Evolutionary conservation across 257 asterid species (phyloP), one percentile per base, ranked within the genome.

Genomic region (Catharanthus roseus): DNA sequence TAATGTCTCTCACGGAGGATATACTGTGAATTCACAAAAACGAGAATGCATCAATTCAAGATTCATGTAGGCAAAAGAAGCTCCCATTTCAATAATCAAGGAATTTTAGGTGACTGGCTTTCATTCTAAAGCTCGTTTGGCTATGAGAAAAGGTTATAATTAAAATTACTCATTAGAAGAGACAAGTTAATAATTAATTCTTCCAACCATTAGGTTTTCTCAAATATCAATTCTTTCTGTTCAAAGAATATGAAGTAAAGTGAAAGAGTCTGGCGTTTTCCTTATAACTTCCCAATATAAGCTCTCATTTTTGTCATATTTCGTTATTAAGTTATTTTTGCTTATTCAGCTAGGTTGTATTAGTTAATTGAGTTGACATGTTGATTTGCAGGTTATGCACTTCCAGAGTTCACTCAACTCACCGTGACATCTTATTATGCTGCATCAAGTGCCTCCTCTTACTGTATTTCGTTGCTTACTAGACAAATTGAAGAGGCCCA

Each of bases 401-500:
- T 92, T 75, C 98, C 98, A 11, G 78, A 71, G 80, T 88, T 92
- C 77, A 68, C 95, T 42, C 98, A 90, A 76, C 87, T 92, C 74
- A 82, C 86, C 4, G 88, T 92, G 81, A 79, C 92, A 63, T 87
- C 98, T 64, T 92, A 92, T 63, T 90, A 87, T 65, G 89, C 93
- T 74, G 84, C 96, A 63, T 90, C 97, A 78, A 90, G 95, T 76
- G 86, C 91, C 72, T 90, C 97, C 36, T 89, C 88, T 76, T 86
- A 86, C 64, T 89, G 93, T 31, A 77, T 90, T 56, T 90, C 97
- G 23, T 80, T 90, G 87, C 84, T 88, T 58, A 90, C 96, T 45
- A 83, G 95, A 77, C 89, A 82, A 74, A 78, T 90, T 31, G 97
- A 87, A 75, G 88, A 86, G 19, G 77, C 72, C 54, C 93, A 87